Evolutionary conservation across 208 protist species (phyloP).

Genomic region (Acanthamoeba polyphaga): DNA sequence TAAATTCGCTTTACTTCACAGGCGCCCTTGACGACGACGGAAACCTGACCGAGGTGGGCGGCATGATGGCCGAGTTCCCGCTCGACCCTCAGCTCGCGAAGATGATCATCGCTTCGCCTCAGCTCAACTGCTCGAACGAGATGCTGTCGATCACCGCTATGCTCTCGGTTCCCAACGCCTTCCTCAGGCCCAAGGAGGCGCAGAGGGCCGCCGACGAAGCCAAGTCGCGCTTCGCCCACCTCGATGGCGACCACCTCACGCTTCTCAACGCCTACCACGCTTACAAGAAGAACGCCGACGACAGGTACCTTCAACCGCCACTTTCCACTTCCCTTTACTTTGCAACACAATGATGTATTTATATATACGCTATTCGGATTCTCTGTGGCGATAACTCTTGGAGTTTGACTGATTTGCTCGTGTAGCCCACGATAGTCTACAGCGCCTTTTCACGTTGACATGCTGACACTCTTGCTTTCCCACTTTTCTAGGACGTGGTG

Average conservation of each 20-base stretch:
- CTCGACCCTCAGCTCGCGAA: conserved; percentile 98
- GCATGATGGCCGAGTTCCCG: conserved; percentile 99
- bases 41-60: conserved; percentile 96
- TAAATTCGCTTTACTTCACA: not conserved
- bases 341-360: not conserved
- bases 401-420: not conserved
- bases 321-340: not conserved
- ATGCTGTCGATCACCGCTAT: conserved; percentile 89
- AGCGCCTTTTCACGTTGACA: not conserved
- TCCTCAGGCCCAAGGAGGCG: conserved; percentile 96
- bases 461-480: no score
- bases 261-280: conserved; percentile 95
- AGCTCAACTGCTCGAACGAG: conserved; percentile 92
- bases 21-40: conserved; percentile 99
- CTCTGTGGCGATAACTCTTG: conserved; percentile 2
- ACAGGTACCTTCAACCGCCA: conserved; percentile 41
- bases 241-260: conserved; percentile 94
- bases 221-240: conserved; percentile 89
- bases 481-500: conserved; percentile 86
- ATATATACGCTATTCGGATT: conserved; percentile 40
- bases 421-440: not conserved
- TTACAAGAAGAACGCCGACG: conserved; percentile 86
- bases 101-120: conserved; percentile 84
- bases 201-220: conserved; percentile 91
- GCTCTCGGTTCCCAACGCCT: conserved; percentile 95